These are phyloP conservation scores for Penicillium sp. DNA, from an alignment of 2,329 filamentous ascomycete species.

Conservation along the genomic window DNA sequence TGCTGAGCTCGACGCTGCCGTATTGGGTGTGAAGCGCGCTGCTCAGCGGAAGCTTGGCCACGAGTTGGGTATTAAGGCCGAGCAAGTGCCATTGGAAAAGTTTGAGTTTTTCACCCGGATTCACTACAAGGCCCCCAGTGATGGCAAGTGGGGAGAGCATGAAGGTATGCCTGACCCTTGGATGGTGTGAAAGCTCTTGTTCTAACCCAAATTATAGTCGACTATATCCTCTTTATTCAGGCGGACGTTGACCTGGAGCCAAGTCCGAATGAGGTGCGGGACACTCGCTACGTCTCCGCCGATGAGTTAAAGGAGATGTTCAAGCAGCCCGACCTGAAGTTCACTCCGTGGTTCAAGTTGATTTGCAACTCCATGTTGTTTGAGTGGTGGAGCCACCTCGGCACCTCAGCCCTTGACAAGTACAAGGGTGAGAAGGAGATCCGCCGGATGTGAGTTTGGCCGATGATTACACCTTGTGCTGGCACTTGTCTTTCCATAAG, in stretches of 20 bases:
- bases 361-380: conserved; percentile 98
- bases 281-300: conserved; percentile 78
- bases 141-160: conserved; percentile 98
- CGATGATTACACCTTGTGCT: neutral
- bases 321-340: conserved; percentile 73
- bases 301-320: conserved; percentile 85
- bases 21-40: conserved; percentile 85
- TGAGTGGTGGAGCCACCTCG: conserved; percentile 91
- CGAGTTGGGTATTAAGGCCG: conserved; percentile 85
- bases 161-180: conserved; percentile 66
- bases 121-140: conserved; percentile 95
- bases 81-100: conserved; percentile 85
- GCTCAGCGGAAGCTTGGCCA: conserved; percentile 92
- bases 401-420: conserved; percentile 72
- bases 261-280: conserved; percentile 87
- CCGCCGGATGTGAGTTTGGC: conserved; percentile 67
- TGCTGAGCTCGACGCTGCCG: conserved; percentile 72
- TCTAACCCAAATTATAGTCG: conserved; percentile 54
- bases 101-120: conserved; percentile 95
- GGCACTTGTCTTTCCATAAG: neutral
- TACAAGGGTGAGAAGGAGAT: conserved; percentile 86
- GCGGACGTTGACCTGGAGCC: conserved; percentile 78
- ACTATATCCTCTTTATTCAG: conserved; percentile 99
- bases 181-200: no score
- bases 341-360: conserved; percentile 99